Conservation (phyloP, 192 early-diverging fungal species). For the Borealophlyctis nickersoniae region DNA sequence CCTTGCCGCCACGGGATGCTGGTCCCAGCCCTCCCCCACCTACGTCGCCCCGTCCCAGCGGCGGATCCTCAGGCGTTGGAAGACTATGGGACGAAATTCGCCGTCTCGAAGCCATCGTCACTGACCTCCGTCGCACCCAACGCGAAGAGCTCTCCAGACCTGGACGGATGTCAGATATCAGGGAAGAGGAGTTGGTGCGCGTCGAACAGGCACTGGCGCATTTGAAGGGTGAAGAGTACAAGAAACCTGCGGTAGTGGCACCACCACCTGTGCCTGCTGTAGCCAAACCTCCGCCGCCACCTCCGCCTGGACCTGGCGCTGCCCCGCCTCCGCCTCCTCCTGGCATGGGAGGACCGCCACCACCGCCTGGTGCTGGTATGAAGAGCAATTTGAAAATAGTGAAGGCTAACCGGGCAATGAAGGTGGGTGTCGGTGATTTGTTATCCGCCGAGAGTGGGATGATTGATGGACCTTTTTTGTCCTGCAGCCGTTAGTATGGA, state of each 20-base stretch:
- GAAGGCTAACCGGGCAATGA: constrained; percentile 30
- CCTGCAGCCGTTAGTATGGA: constrained; percentile 48
- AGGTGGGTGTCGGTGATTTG: not conserved
- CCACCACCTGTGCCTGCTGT: constrained; percentile 1
- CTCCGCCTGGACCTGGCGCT: constrained; percentile 14
- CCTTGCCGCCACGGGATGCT: not conserved
- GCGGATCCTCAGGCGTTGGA: constrained; percentile 12
- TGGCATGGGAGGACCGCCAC: constrained; percentile 14
- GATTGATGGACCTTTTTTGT: not conserved
- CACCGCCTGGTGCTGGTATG: not conserved
- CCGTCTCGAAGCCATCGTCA: constrained; percentile 29
- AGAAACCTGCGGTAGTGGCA: not conserved
- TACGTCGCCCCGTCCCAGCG: constrained; percentile 4
- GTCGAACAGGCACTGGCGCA: not conserved
- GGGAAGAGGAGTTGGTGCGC: not conserved
- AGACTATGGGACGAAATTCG: constrained; percentile 38
- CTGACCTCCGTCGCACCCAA: constrained; percentile 13
- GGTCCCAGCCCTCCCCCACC: not conserved
- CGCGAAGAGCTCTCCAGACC: not conserved
- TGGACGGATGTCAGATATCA: not conserved
- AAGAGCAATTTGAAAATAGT: constrained; percentile 9
- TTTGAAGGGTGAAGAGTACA: not conserved
- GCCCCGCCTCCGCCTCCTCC: constrained; percentile 27
- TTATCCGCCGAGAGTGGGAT: not conserved
- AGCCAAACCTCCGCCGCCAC: constrained; percentile 24